Evolutionary conservation across 2,329 filamentous ascomycete genomes (phyloP).

Genomic region (Diaporthe australafricana): DNA sequence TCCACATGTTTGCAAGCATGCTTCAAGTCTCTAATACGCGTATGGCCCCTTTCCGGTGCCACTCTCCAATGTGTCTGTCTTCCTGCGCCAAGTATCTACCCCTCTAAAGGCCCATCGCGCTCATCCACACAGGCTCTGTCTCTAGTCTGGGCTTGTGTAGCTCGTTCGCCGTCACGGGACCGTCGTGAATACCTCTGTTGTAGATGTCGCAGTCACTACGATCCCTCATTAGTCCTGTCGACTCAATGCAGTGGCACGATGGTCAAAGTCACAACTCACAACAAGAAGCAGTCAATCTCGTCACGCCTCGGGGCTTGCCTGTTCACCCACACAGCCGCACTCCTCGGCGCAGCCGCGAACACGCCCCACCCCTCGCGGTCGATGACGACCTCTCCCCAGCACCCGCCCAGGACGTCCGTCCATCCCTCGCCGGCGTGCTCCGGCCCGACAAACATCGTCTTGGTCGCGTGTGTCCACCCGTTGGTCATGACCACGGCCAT

Average conservation of each 20-base stretch:
- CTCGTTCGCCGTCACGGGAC: constrained; percentile 28
- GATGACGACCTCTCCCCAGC: constrained; percentile 66
- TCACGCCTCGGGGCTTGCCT: constrained; percentile 31
- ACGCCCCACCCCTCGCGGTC: constrained; percentile 68
- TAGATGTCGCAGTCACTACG: constrained; percentile 34
- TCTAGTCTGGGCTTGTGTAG: constrained; percentile 25
- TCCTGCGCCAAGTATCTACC: not conserved
- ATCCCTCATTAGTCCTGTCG: not conserved
- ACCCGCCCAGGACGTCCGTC: constrained; percentile 71
- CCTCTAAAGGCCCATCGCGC: constrained; percentile 15
- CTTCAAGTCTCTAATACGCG: not conserved
- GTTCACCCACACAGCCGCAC: constrained; percentile 72
- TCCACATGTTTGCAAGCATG: constrained; percentile 23
- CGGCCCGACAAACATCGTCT: constrained; percentile 70
- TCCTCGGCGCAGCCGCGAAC: constrained; percentile 66
- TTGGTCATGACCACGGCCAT: constrained; percentile 70
- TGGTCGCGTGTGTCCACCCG: constrained; percentile 58
- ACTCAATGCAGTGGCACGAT: not conserved
- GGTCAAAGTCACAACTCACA: constrained; percentile 13
- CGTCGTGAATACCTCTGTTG: not conserved
- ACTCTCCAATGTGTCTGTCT: not conserved
- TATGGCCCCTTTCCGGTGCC: not conserved
- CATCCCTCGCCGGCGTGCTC: constrained; percentile 69
- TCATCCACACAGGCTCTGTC: constrained; percentile 38
- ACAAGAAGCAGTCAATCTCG: constrained; percentile 22